Base-by-base conservation (phyloP, 1,284 basidiomycete genomes). In the Rhodotorula sp. region DNA sequence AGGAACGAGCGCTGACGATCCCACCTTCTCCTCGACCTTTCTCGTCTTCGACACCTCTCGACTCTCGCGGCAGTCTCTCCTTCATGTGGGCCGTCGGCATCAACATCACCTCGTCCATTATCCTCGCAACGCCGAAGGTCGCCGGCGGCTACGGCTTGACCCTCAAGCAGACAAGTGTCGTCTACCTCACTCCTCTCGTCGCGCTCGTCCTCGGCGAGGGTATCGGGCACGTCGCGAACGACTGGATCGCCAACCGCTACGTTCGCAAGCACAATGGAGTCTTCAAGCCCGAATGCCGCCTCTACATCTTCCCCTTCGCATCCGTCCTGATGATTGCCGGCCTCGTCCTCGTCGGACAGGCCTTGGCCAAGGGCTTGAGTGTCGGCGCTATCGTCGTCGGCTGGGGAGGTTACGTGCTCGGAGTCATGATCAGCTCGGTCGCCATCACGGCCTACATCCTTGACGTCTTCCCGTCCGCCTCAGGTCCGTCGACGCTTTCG, bases 181-280 rank as follows among this genome's bases (percentile, higher is more conserved):
- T 73, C 54, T 73, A 73, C 68, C 65, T 70, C 61, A 73, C 71
- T 18, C 71, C 71, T 3, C 60, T 73, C 31, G 63, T 73, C 47
- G 68, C 55, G 2, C 60, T 73, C 37, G 28, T 55, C 28, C 59
- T 70, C 46, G 71, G 71, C 28, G 71, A 73, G 60, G 16, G 67
- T 8, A 52, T 68, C 50, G 71, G 71, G 20, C 71, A 73, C 68
- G 65, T 24, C 30, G 57, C 61, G 16, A 73, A 73, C 68, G 71
- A 73, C 63, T 11, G 6, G n/a, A 47, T 61, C 50, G 68, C 71
- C 0, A 24, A 50, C 2, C 56, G 62, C 40, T 70, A 73, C 64
- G 52, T 66, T 51, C 50, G 56, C 28, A 37, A 51, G 7, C 68
- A 69, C 55, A 47, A 47, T 16, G 67, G 67, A 40, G 20, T 70